Evolutionary conservation across 1,139 yeast genomes (phyloP), one percentile per base, ranked within the genome.

Genomic region (Hemisphaericaspora xylofermentans): DNA sequence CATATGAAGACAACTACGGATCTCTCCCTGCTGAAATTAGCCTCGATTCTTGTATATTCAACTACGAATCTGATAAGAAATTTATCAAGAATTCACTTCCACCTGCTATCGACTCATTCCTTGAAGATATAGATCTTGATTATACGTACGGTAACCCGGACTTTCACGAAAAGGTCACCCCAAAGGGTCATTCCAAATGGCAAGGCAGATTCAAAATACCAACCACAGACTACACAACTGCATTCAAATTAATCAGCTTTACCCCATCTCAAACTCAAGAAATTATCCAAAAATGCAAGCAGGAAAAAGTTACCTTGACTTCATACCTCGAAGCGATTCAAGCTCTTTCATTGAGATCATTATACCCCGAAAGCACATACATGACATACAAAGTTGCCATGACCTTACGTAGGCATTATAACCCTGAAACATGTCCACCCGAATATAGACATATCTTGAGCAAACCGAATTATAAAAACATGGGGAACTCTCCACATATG

Each of bases 401-500:
- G 43, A 61, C 72, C 6, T 54, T 71, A 43, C 53, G 76, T 42
- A 54, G 71, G 37, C 61, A 54, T 39, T 45, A 60, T 30, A 42
- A 46, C 9, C 43, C 53, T 1, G 57, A 52, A 0, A 37, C 42
- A 12, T 57, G 60, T 3, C 49, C 46, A 1, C 44, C 46, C 2
- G 50, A 47, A 30, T 62, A 64, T 41, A 43, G 42, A 35, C 48
- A 47, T 15, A 43, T 58, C 13, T 51, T 58, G 26, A 43, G 45
- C 13, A 43, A 50, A 35, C 47, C 54, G 6, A 49, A 54, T 16
- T 61, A 63, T 42, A 63, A 61, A 43, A 51, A 67, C 15, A 48
- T 66, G 39, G 74, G 73, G 3, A 57, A 64, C 9, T 57, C 54
- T 46, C 70, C 75, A 1, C 64, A 61, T 43, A 51, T 58, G 34